Evolutionary conservation across 2,329 filamentous ascomycete genomes (phyloP).

Genomic region (Raffaelea albimanens): DNA sequence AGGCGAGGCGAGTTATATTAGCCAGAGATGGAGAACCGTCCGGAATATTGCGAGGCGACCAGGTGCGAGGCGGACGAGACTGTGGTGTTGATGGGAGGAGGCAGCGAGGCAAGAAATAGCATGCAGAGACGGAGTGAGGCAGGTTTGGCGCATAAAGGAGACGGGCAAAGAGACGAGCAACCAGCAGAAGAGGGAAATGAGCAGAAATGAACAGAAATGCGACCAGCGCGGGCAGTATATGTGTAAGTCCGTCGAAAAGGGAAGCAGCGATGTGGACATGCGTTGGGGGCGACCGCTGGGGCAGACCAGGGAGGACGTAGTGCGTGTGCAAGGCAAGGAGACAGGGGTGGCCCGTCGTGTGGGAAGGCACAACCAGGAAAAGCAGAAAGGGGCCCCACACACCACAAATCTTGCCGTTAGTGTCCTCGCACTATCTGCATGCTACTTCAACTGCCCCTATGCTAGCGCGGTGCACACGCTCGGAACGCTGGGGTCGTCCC

Average conservation of each 20-base stretch:
- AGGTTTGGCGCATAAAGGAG: neutral
- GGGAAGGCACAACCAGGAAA: neutral
- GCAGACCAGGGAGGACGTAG: neutral
- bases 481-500: slow-evolving; percentile 1
- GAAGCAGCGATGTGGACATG: neutral
- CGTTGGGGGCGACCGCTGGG: neutral
- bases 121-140: neutral
- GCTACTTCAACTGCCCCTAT: neutral
- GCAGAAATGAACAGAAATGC: neutral
- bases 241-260: neutral
- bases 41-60: neutral
- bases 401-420: neutral
- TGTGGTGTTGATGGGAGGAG: no score
- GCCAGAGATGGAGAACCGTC: neutral
- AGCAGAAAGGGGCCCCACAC: neutral
- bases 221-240: neutral
- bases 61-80: neutral
- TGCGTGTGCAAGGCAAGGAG: neutral
- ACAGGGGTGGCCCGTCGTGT: neutral
- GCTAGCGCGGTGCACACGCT: slow-evolving; percentile 2
- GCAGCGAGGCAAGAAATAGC: neutral
- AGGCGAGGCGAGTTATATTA: neutral
- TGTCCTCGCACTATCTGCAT: neutral
- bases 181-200: neutral
- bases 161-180: neutral